Base-by-base conservation (phyloP, 2,329 filamentous ascomycete species). In the Hawksworthiomyces lignivorus region DNA sequence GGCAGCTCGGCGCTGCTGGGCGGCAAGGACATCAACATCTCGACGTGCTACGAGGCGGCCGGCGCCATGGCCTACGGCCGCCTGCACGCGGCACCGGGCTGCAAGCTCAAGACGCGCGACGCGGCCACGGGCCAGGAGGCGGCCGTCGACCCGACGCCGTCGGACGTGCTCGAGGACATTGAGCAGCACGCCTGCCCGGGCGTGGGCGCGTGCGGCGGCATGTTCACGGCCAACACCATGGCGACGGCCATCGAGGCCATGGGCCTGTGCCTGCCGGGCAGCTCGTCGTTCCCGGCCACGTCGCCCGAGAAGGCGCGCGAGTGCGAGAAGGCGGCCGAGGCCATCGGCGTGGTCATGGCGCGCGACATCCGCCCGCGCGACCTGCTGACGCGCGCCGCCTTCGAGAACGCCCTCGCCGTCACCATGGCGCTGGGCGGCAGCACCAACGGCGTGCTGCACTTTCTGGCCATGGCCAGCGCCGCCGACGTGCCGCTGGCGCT, bases 141-240 rank as follows among this genome's bases (percentile, higher is more conserved):
- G 15, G 48, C 49, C 34, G 45, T 45, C 3, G 77, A 80, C 36
- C 81, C 83, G 48, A 82, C 71, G 1, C 76, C 84, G 39, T 77
- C 80, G 44, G 85, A 94, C 53, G 86, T 94, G 43, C 77, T 94
- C 68, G 77, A 83, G 21, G 90, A 96, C 58, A 78, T 94, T 36
- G 84, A 89, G 65, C 70, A 69, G 48, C 75, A 92, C 55, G 81
- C 87, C 3, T 94, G 88, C 59, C 84, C 84, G 1, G 78, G 80
- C 8, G 73, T 79, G 3, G 84, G 84, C 10, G 84, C 83, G 19
- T 88, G 84, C 50, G 84, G 82, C 44, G 84, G 84, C 72, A 52
- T 94, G 88, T 95, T 88, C 66, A 95, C 88, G 1, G 88, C 88
- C 50, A 94, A 94, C 64, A 94, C 87, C 19, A 90, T 95, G 86